Conservation (phyloP, 2,329 filamentous ascomycete genomes). For the Fonsecaea erecta region DNA sequence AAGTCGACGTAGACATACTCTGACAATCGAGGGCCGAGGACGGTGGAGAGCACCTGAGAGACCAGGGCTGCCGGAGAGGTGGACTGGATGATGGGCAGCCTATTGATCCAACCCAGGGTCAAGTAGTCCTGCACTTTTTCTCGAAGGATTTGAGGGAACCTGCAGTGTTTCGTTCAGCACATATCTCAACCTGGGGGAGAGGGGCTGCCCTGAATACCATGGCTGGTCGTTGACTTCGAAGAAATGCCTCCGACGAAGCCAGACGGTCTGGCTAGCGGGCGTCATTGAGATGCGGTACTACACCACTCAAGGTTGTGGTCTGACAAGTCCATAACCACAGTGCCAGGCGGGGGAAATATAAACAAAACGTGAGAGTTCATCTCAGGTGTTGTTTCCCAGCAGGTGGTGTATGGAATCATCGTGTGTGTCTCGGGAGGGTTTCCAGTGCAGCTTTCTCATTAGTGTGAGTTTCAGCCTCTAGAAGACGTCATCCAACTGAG, state of each 20-base stretch:
- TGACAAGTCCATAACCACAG: conserved; percentile 4
- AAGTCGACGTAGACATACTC: conserved; percentile 73
- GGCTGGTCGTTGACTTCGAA: conserved; percentile 71
- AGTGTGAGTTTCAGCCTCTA: background rate
- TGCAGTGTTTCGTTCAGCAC: conserved; percentile 41
- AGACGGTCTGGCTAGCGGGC: conserved; percentile 9
- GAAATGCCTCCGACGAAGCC: conserved; percentile 52
- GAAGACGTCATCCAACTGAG: background rate
- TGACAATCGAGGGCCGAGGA: conserved; percentile 55
- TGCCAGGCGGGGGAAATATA: background rate
- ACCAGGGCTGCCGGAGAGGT: conserved; percentile 65
- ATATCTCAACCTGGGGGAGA: conserved; percentile 11
- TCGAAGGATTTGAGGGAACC: conserved; percentile 68
- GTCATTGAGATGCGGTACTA: conserved; percentile 2
- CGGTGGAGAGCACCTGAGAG: conserved; percentile 59
- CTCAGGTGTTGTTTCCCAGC: background rate
- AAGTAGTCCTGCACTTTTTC: conserved; percentile 65
- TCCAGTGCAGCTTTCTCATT: background rate
- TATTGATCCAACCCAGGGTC: conserved; percentile 65
- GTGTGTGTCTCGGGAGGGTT: too few species aligned
- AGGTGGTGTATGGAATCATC: too few species aligned
- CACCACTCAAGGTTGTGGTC: background rate
- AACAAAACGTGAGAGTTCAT: conserved; percentile 2
- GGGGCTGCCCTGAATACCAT: conserved; percentile 55
- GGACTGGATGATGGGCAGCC: conserved; percentile 62